Conservation (phyloP, 169 alveolate species). For the Plasmodium gallinaceum region DNA sequence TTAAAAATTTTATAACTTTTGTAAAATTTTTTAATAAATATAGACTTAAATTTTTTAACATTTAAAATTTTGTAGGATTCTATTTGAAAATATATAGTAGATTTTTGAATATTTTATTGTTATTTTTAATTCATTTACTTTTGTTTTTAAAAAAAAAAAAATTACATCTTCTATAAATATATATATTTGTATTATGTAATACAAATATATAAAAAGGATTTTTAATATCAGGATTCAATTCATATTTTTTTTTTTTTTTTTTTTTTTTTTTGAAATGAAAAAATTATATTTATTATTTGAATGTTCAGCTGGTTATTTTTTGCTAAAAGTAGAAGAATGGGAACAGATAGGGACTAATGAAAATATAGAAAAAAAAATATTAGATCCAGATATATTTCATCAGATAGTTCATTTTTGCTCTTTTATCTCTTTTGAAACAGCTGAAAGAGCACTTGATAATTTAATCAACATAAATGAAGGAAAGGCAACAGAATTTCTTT, state of each 20-base stretch:
- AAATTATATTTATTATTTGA: slow-evolving; percentile 88
- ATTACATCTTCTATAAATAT: too few species aligned
- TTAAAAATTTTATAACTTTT: too few species aligned
- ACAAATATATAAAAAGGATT: too few species aligned
- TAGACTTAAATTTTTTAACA: too few species aligned
- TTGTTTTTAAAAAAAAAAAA: too few species aligned
- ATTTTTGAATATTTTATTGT: too few species aligned
- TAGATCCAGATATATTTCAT: slow-evolving; percentile 89
- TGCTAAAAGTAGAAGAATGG: slow-evolving; percentile 91
- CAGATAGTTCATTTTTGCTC: slow-evolving; percentile 92
- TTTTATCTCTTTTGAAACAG: slow-evolving; percentile 93
- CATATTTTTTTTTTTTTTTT: not conserved
- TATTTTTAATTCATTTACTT: too few species aligned
- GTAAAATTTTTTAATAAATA: too few species aligned
- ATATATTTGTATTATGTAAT: too few species aligned
- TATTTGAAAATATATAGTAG: too few species aligned
- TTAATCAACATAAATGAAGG: slow-evolving; percentile 91
- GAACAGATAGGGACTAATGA: slow-evolving; percentile 92
- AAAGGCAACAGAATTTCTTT: slow-evolving; percentile 87
- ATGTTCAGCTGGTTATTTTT: slow-evolving; percentile 96
- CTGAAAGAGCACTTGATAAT: slow-evolving; percentile 95
- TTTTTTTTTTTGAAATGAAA: slow-evolving; percentile 26
- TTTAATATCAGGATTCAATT: not conserved
- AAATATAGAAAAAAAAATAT: slow-evolving; percentile 89
- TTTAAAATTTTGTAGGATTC: too few species aligned